These are phyloP conservation scores for Saturnispora besseyi DNA, from an alignment of 805 yeast genomes.

Conservation along the genomic window DNA sequence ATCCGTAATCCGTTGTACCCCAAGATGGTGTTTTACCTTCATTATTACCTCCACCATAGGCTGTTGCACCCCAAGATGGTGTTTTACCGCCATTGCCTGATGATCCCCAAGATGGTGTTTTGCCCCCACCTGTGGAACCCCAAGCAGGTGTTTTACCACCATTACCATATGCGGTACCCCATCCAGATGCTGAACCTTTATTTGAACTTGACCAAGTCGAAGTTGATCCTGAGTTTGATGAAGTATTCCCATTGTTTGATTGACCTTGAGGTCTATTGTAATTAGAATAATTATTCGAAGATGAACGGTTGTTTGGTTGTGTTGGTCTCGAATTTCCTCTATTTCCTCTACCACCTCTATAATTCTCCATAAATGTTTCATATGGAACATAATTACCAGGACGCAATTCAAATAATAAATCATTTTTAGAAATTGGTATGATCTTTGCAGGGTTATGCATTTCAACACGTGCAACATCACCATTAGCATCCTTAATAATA, in stretches of 20 bases:
- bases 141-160: conserved; percentile 24
- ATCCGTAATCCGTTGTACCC: conserved; percentile 22
- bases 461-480: conserved; percentile 84
- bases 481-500: conserved; percentile 87
- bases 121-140: conserved; percentile 30
- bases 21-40: conserved; percentile 36
- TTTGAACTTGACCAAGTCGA: conserved; percentile 2
- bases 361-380: conserved; percentile 55
- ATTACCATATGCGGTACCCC: conserved; percentile 23
- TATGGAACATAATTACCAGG: conserved; percentile 68
- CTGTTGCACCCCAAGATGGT: conserved; percentile 31
- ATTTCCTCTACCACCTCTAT: conserved; percentile 27
- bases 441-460: conserved; percentile 87
- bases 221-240: not conserved
- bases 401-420: conserved; percentile 59
- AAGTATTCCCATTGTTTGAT: not conserved
- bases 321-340: conserved; percentile 3
- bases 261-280: not conserved
- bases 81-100: conserved; percentile 21
- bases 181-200: conserved; percentile 3
- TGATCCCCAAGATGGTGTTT: conserved; percentile 45
- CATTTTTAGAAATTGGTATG: conserved; percentile 72
- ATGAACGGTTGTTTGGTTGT: not conserved
- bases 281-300: not conserved
- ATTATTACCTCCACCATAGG: conserved; percentile 36